phyloP scores from a whole-genome alignment of 2,329 filamentous ascomycete species.

The Xenoacremonium recifei region DNA sequence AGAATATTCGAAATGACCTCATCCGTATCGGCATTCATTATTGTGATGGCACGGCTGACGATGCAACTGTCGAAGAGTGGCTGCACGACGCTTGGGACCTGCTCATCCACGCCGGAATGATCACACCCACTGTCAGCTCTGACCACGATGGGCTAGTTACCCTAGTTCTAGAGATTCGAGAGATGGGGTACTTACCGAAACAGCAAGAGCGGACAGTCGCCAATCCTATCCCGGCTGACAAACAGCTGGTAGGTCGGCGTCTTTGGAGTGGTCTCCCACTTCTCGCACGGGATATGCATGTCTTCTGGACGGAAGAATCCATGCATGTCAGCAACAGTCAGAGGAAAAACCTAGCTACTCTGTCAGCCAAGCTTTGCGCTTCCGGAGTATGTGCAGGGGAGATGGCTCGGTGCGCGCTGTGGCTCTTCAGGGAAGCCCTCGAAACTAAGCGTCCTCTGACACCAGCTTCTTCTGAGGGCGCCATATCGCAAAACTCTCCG shows the following conservation, averaged over 20 bases:
- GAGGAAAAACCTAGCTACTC: slow-evolving; percentile 1
- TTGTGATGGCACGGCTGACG: neutral
- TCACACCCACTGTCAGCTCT: slow-evolving; percentile 7
- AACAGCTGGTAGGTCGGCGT: no score
- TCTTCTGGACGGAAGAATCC: neutral
- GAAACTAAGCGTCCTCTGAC: slow-evolving; percentile 2
- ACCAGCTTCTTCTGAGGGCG: slow-evolving; percentile 1
- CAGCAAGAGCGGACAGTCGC: neutral
- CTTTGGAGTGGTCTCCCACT: slow-evolving; percentile 10
- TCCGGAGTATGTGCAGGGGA: slow-evolving; percentile 3
- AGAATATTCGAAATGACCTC: neutral
- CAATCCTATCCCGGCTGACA: slow-evolving; percentile 5
- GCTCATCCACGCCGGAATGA: slow-evolving; percentile 10
- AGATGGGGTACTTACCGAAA: slow-evolving; percentile 2
- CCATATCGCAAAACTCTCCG: slow-evolving; percentile 1
- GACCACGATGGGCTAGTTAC: slow-evolving; percentile 13
- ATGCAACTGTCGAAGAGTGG: neutral
- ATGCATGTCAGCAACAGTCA: neutral
- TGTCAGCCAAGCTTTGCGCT: slow-evolving; percentile 9
- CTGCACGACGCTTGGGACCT: slow-evolving; percentile 14
- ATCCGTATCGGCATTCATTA: neutral
- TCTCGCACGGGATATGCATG: neutral
- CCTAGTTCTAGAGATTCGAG: slow-evolving; percentile 9
- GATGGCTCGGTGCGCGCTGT: slow-evolving; percentile 6
- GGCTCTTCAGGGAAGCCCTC: slow-evolving; percentile 5